Evolutionary conservation across 2,329 filamentous ascomycete species (phyloP).

Genomic region (Pestalotiopsis sp.): DNA sequence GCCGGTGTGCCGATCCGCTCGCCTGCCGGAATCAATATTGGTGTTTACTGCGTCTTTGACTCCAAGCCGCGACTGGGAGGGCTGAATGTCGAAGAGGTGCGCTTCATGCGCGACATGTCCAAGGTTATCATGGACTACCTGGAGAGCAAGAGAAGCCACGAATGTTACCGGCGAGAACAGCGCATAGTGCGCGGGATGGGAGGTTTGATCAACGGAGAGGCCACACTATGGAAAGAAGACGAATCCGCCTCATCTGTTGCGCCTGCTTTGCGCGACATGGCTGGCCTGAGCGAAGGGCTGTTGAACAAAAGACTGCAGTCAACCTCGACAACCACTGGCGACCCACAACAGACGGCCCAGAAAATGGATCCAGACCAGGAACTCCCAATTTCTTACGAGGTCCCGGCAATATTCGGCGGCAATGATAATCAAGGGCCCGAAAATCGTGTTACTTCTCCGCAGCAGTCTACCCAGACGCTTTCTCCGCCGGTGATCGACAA

Average conservation of each 20-base stretch:
- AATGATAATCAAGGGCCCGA: neutral
- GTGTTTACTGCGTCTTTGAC: slow-evolving; percentile 17
- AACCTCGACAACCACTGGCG: neutral
- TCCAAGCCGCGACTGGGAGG: slow-evolving; percentile 9
- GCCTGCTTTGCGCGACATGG: neutral
- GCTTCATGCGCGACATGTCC: slow-evolving; percentile 19
- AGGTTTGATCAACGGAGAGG: slow-evolving; percentile 22
- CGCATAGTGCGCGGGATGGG: slow-evolving; percentile 23
- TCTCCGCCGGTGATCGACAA: neutral
- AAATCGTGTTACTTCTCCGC: neutral
- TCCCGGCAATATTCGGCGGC: neutral
- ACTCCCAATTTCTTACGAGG: neutral
- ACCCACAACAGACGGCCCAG: neutral
- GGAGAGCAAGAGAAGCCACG: slow-evolving; percentile 14
- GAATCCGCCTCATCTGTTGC: slow-evolving; percentile 1
- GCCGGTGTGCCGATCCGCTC: slow-evolving; percentile 19
- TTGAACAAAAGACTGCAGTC: slow-evolving; percentile 18
- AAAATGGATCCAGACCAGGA: neutral
- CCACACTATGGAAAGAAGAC: slow-evolving; percentile 21
- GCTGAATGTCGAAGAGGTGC: slow-evolving; percentile 1
- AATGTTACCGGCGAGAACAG: slow-evolving; percentile 16
- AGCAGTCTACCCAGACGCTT: neutral
- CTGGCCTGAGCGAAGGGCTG: slow-evolving; percentile 16
- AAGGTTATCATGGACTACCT: slow-evolving; percentile 19
- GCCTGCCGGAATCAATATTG: slow-evolving; percentile 18